Evolutionary conservation across 768 basidiomycete genomes (phyloP), one percentile per base, ranked within the genome.

Genomic region (Auriculariales sp.): DNA sequence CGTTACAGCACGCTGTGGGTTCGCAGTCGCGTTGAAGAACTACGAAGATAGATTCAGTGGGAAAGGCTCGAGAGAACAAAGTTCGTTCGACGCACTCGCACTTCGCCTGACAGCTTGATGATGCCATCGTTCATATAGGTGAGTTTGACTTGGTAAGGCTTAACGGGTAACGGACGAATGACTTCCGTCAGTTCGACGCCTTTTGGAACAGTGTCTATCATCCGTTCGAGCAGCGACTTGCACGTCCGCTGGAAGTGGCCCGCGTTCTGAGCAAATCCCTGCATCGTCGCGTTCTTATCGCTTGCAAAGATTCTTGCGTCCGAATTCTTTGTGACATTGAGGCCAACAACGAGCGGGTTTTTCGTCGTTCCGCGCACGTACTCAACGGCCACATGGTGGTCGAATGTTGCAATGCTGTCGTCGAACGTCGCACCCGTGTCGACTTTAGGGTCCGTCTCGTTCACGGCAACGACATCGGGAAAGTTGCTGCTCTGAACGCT

Each of bases 121-220:
- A 25, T 44, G 22, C 39, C 39, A 25, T 44, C 22, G 6, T 44
- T 44, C 22, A 2, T 19, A 25, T 44, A 44, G 4, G 19, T 19
- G 19, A 44, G 39, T 12, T 25, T 19, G 19, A 44, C 6, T 25
- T 44, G 22, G 2, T 24, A 19, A 9, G 39, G 39, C 39, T 44
- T 44, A 25, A 44, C 24, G 15, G 39, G 39, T 10, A 44, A 25
- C 7, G 39, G 39, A 15, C 39, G 39, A 19, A 44, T 68, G 52
- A 70, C 65, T 12, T 71, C 67, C 27, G 71, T 71, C 15, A 76
- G 57, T 1, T 59, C 62, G n/a, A 76, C 71, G 44, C 59, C 62
- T 9, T 57, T 61, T 1, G 72, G 69, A 15, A 76, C 72, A 17
- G 67, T 67, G 54, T 76, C 64, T 31, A 76, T 52, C 74, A 76